Conservation (phyloP, 257 asterid genomes). For the Ballota nigra region DNA sequence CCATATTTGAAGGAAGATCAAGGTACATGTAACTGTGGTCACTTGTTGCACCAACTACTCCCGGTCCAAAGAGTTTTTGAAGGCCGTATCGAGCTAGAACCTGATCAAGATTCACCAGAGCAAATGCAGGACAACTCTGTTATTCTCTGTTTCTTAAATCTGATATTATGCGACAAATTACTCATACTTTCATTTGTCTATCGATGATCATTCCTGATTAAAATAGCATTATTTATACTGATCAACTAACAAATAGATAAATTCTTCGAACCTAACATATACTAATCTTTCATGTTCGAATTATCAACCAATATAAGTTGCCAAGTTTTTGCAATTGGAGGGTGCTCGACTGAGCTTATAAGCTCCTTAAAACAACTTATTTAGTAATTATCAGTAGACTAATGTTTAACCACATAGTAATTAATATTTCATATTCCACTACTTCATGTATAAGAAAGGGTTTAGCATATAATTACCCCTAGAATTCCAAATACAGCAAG, state of each 20-base stretch:
- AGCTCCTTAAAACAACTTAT: too few species aligned
- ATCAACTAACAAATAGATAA: background rate
- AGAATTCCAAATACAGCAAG: constrained; percentile 71
- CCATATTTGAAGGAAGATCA: constrained; percentile 94
- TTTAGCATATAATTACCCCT: constrained; percentile 44
- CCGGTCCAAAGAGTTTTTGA: constrained; percentile 76
- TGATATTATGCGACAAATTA: background rate
- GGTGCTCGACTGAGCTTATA: too few species aligned
- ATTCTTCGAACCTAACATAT: too few species aligned
- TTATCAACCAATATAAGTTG: too few species aligned
- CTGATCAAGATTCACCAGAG: constrained; percentile 33
- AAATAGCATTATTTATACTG: background rate
- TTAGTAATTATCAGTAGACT: too few species aligned
- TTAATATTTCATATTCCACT: too few species aligned
- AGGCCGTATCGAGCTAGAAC: constrained; percentile 65
- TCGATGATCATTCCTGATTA: background rate
- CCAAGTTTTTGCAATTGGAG: too few species aligned
- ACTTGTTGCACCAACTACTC: constrained; percentile 67
- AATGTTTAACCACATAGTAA: too few species aligned
- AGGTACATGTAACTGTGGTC: constrained; percentile 71
- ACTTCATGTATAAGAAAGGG: background rate
- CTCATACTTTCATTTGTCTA: background rate
- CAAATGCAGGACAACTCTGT: background rate
- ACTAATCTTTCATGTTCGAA: too few species aligned
- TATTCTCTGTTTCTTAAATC: background rate